Evolutionary conservation across 75 land plant species (phyloP).

Genomic region (Selaginella moellendorffii): DNA sequence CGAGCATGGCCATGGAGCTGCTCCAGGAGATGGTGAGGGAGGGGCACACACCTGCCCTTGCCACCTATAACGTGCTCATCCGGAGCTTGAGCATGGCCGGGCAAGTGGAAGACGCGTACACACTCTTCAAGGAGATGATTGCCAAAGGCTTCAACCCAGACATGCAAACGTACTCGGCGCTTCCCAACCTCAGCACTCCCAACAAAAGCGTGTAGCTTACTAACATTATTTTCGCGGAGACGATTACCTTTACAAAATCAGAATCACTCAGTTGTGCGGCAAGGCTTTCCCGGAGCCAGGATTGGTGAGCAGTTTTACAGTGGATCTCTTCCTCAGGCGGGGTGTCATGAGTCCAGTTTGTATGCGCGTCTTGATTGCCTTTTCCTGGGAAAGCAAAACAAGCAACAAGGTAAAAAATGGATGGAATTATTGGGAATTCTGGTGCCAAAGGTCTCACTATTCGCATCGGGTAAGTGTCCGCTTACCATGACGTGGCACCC

Average conservation of each 20-base stretch:
- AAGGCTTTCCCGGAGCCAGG: background rate
- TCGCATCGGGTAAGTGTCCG: too few relatives aligned
- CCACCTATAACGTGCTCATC: background rate
- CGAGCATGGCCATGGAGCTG: constrained; percentile 4
- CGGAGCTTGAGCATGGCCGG: background rate
- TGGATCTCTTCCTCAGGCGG: constrained; percentile 13
- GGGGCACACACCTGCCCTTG: background rate
- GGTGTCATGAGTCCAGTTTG: constrained; percentile 24
- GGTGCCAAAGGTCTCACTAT: too few relatives aligned
- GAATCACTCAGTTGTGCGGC: background rate
- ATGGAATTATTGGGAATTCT: background rate
- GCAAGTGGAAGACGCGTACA: background rate
- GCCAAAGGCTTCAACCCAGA: constrained; percentile 3
- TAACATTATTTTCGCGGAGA: too few relatives aligned
- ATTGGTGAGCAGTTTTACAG: constrained; percentile 14
- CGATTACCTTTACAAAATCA: too few relatives aligned
- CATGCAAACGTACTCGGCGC: constrained; percentile 9
- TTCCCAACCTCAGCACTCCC: background rate
- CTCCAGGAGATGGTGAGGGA: constrained; percentile 13
- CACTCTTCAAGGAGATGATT: background rate
- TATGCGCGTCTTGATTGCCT: constrained; percentile 28
- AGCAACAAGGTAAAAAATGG: background rate
- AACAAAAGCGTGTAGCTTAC: too few relatives aligned
- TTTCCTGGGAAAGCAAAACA: constrained; percentile 14
- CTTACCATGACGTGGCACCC: constrained; percentile 86